A percentile compares a stretch with the other conserved stretches of the same genome.
Evolutionary conservation across 768 basidiomycete species (phyloP).

Genomic region (Neoboletus magnificus): DNA sequence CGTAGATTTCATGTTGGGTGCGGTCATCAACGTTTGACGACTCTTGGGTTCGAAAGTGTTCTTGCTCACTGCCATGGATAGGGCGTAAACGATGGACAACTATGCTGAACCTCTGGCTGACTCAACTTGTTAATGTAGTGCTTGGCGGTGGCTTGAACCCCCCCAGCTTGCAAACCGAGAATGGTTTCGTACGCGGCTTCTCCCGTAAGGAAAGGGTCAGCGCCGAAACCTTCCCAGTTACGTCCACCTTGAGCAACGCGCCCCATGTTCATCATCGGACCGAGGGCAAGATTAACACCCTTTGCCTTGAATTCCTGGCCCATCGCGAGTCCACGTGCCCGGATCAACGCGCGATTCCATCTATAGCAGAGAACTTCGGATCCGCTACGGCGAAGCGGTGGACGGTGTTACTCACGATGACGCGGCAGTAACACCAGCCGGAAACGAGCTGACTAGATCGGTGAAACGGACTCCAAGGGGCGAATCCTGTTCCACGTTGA

Average conservation of each 20-base stretch:
- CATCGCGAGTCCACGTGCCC: slow-evolving; percentile 72
- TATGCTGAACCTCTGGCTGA: neutral
- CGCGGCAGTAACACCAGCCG: slow-evolving; percentile 80
- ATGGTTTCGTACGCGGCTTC: slow-evolving; percentile 77
- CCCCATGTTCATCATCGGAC: slow-evolving; percentile 87
- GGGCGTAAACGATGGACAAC: neutral
- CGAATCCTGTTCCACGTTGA: slow-evolving; percentile 46
- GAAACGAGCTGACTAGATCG: slow-evolving; percentile 75
- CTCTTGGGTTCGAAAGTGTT: slow-evolving; percentile 30
- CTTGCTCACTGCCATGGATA: slow-evolving; percentile 32
- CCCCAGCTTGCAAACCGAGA: slow-evolving; percentile 73
- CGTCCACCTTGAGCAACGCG: slow-evolving; percentile 75
- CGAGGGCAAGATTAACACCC: slow-evolving; percentile 78
- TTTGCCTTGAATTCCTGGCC: slow-evolving; percentile 80
- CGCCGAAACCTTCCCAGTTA: slow-evolving; percentile 96
- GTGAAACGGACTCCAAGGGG: slow-evolving; percentile 76
- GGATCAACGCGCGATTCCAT: slow-evolving; percentile 76
- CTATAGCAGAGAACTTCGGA: slow-evolving; percentile 29
- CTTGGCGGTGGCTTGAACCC: slow-evolving; percentile 86
- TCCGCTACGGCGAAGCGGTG: neutral
- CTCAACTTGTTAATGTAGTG: slow-evolving; percentile 73
- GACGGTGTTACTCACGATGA: slow-evolving; percentile 54
- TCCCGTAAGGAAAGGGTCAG: slow-evolving; percentile 83
- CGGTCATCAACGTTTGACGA: slow-evolving; percentile 41
- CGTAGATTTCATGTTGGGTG: slow-evolving; percentile 55